Evolutionary conservation across 2,329 filamentous ascomycete genomes (phyloP).

Genomic region (Colletotrichum chrysophilum): DNA sequence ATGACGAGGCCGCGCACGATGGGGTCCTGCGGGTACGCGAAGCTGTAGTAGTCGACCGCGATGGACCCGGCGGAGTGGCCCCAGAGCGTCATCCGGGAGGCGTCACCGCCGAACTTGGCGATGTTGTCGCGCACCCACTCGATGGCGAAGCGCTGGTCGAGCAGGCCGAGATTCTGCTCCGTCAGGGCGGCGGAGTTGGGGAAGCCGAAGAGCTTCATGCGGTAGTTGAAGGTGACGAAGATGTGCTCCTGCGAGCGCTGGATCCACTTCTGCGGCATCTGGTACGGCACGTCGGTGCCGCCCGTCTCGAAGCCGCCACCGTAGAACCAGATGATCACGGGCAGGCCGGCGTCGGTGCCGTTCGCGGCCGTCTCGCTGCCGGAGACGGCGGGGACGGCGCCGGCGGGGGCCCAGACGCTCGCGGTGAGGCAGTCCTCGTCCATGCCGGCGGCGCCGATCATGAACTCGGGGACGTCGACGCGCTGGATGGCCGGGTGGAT

Average conservation of each 20-base stretch:
- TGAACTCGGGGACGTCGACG: constrained; percentile 18
- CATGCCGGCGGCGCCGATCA: constrained; percentile 18
- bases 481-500: constrained; percentile 15
- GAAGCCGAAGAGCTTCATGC: constrained; percentile 34
- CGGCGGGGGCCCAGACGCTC: constrained; percentile 42
- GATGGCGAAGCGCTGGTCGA: constrained; percentile 57
- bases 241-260: constrained; percentile 31
- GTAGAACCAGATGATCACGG: constrained; percentile 26
- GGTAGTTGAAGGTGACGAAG: constrained; percentile 35
- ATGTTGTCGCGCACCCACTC: constrained; percentile 59
- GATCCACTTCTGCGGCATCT: constrained; percentile 31
- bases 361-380: background rate
- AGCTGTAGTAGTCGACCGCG: constrained; percentile 43
- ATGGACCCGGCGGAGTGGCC: constrained; percentile 52
- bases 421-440: constrained; percentile 69
- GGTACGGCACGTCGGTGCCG: constrained; percentile 30
- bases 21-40: constrained; percentile 45
- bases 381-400: background rate
- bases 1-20: constrained; percentile 44
- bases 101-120: constrained; percentile 54
- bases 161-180: constrained; percentile 52
- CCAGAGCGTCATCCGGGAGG: constrained; percentile 47
- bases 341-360: constrained; percentile 1
- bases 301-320: constrained; percentile 32
- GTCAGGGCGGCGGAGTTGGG: constrained; percentile 31